Base-by-base conservation (phyloP, 495 filamentous ascomycete genomes). In the Penicillium angulare region DNA sequence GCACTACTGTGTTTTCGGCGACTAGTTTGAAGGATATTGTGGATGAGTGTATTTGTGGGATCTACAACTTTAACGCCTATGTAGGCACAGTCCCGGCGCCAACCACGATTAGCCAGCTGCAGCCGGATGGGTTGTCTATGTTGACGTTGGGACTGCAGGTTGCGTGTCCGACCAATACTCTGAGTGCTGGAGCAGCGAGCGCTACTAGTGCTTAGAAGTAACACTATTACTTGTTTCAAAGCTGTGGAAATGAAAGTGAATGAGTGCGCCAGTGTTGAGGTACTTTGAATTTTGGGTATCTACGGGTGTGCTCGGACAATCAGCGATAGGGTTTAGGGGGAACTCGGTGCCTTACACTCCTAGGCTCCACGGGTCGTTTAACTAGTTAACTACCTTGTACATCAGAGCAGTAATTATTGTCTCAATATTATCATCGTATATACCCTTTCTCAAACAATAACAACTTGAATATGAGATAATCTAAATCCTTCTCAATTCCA, bases 11-110 rank as follows among this genome's bases (percentile, higher is more conserved):
- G 1, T 50, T 84, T 21, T 69, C 64, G 15, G 82, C 76, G n/a
- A 78, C 72, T 1, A 80, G 80, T 31, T 55, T 79, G 43, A 77
- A 76, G 59, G 71, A 81, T 27, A 72, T 86, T 46, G 66, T 65
- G 9, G 65, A 76, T 36, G 57, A 58, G 0, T 85, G 81, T 59
- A 61, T 73, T 21, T 83, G 79, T 49, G 83, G 81, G 10, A 75
- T 85, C 47, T 85, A 84, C 65, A 85, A 85, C 60, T 85, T 80
- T 67, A 86, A 86, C 51, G 77, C 80, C 20, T 85, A 80, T 52
- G 68, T 71, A 10, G 70, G 70, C 13, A 66, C 64, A 13, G 48
- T 74, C 31, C 66, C 71, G 20, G 50, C 63, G 1, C 59, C 62
- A 38, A n/a, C 47, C 18, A 47, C 50, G 3, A 56, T 74, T 18